Evolutionary conservation across 106 monocot genomes (phyloP), one percentile per base, ranked within the genome.

Genomic region (Dioscorea alata): DNA sequence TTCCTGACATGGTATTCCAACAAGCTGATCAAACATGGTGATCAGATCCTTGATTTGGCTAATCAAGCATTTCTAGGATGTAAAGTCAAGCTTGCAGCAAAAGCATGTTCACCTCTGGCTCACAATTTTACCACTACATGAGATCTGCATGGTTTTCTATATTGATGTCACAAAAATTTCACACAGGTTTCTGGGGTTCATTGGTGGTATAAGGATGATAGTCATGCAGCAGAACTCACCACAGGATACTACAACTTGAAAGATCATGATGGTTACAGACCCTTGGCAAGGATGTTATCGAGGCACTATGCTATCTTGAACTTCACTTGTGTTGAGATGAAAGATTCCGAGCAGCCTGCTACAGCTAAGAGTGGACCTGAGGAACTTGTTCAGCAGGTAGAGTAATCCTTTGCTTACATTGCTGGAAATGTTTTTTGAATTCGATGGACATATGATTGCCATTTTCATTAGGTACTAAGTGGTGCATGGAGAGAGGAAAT

Each of bases 1-100:
- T 89, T 89, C 57, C 75, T 89, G 13, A 80, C 85, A 21, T 89
- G 89, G 89, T 85, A 89, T 67, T 89, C 89, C 4, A 82, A 80
- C 82, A 83, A 77, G 77, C 76, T 83, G 12, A 80, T 90, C 2
- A 6, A 61, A 7, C 86, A 90, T 72, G 86, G 68, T 1, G 83
- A 86, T 25, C 72, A 77, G 69, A 73, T 86, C 57, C 78, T 86
- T 19, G 83, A 85, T 61, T 67, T 59, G 16, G 86, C 86, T 25
- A 78, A 78, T 58, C 67, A 69, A 33, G 78, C 66, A 51, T 90
- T 86, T 67, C 57, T 71, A 18, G 90, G 82, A 7, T 78, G 77
- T 83, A 82, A 66, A 59, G 60, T 83, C 21, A 83, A 90, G 64
- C 72, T 90, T 19, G 85, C 86, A 13, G 83, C 79, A 15, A 86